These are phyloP conservation scores for Arthrinium phaeospermum DNA, from an alignment of 2,329 filamentous ascomycete genomes.

Conservation along the genomic window DNA sequence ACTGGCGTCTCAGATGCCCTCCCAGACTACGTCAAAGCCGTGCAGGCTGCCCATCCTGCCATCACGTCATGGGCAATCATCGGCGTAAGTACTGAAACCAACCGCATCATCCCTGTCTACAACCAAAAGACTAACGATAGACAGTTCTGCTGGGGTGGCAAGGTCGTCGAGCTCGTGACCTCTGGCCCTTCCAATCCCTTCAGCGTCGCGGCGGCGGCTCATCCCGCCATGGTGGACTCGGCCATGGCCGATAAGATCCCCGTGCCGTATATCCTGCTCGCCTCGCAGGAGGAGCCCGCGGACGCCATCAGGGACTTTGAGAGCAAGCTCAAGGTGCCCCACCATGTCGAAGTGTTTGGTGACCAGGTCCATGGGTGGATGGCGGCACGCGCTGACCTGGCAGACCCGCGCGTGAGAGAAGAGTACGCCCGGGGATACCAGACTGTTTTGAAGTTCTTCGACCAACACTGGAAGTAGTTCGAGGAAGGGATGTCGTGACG, in stretches of 20 bases:
- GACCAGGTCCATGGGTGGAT: conserved; percentile 75
- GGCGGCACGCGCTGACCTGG: conserved; percentile 67
- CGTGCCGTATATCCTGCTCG: not conserved
- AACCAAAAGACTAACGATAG: conserved; percentile 55
- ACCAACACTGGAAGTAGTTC: conserved; percentile 47
- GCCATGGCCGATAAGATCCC: not conserved
- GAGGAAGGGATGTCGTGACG: too few relatives aligned
- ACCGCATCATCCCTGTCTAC: conserved; percentile 40
- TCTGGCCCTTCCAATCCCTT: conserved; percentile 43
- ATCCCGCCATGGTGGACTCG: conserved; percentile 60
- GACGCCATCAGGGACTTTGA: conserved; percentile 58
- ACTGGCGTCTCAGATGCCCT: conserved; percentile 53
- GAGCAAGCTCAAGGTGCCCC: conserved; percentile 49
- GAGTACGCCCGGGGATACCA: conserved; percentile 66
- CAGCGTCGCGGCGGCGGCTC: not conserved
- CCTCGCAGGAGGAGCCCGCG: conserved; percentile 55
- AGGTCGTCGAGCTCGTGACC: conserved; percentile 58
- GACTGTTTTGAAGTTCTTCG: conserved; percentile 61
- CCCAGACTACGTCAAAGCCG: conserved; percentile 41
- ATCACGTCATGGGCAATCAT: not conserved
- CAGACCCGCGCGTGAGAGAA: conserved; percentile 57
- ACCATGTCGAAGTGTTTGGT: conserved; percentile 65
- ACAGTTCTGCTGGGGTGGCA: conserved; percentile 69
- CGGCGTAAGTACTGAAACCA: not conserved
- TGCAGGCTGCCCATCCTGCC: not conserved